Conservation (phyloP, 2,329 filamentous ascomycete genomes). For the Colletotrichum endophyticum region DNA sequence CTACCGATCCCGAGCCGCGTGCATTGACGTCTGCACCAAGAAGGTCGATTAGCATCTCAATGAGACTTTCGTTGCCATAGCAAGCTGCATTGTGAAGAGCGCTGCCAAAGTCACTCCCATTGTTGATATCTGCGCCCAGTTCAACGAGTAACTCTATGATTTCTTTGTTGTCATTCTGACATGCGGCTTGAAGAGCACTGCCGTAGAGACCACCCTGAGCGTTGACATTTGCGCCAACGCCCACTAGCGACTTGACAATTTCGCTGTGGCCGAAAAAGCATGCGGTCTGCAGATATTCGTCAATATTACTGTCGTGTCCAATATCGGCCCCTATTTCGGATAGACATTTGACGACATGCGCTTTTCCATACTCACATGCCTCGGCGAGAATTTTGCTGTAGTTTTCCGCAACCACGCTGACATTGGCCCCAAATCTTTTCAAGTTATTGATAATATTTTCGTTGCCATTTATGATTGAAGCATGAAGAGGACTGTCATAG, state of each 20-base stretch:
- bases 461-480: too few species aligned
- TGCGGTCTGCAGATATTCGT: not conserved
- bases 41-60: not conserved
- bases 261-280: not conserved
- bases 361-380: too few species aligned
- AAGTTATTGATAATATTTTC: too few species aligned
- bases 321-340: not conserved
- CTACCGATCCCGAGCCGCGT: too few species aligned
- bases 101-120: not conserved
- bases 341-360: not conserved
- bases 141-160: not conserved
- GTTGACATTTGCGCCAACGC: not conserved
- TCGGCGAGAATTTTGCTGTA: too few species aligned
- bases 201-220: not conserved
- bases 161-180: not conserved
- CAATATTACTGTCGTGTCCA: not conserved
- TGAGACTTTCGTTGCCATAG: not conserved
- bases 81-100: not conserved
- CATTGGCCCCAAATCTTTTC: too few species aligned
- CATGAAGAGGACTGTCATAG: too few species aligned
- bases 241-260: not conserved
- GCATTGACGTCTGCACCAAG: not conserved
- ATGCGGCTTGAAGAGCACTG: not conserved
- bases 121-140: not conserved
- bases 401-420: too few species aligned